Base-by-base conservation (phyloP, 1,284 basidiomycete species). In the Sporisorium graminicola region DNA sequence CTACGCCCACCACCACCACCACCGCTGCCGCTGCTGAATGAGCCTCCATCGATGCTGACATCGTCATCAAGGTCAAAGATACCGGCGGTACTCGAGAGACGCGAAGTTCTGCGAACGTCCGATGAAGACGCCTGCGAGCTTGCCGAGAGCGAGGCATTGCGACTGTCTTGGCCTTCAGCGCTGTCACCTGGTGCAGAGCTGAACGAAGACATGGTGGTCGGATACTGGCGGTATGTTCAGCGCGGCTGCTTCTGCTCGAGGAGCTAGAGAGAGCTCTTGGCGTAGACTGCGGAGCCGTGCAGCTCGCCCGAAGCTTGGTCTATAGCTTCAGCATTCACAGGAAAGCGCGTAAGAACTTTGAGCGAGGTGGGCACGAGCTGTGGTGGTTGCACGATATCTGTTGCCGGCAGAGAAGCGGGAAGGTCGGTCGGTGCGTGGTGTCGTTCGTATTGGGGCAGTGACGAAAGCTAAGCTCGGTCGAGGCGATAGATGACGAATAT, bases 31-130 rank as follows among this genome's bases (percentile, higher is more conserved):
- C 62, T 60, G 29, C 33, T 31, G n/a, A 33, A 46, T 14, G 61
- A 53, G 14, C 24, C 52, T 51, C 58, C 62, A 20, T 65, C 65
- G 43, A 71, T 54, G 50, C 50, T 54, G 37, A 37, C 58, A 46
- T 77, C 77, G 22, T 72, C 68, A 40, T 80, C 75, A 13, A 80
- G 72, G 59, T 78, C 78, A 65, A 78, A 80, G 63, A 80, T 78
- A 47, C 78, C 78, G 22, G 72, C 78, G 35, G 78, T 76, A 31
- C 75, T 78, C 42, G 72, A 75, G n/a, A 74, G 66, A 31, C 72
- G 72, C 37, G 66, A 74, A 7, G 56, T 58, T 40, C 72, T 53
- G 33, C 66, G 72, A 40, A 50, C 50, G 20, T 62, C 68, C 3
- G 68, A 47, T 13, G 63, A 65, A 12, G 72, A 74, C 3, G 71